Conservation (phyloP, 2,329 filamentous ascomycete species). For the Ophiostoma sp. region DNA sequence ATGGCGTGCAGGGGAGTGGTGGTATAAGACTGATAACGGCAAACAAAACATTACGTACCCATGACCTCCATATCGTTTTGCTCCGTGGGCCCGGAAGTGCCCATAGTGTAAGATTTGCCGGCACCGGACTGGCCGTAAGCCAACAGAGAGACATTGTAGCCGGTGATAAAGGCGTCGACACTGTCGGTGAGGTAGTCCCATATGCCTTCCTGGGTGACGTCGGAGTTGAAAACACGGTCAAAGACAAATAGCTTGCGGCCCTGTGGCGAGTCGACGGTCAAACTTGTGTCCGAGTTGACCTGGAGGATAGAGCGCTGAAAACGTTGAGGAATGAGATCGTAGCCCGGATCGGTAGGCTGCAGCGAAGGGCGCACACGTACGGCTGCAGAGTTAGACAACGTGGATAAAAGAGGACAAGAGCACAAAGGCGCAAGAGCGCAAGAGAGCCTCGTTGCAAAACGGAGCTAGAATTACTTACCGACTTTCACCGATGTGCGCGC, state of each 20-base stretch:
- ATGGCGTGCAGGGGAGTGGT: not conserved
- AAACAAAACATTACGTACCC: constrained; percentile 53
- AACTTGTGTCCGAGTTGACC: constrained; percentile 74
- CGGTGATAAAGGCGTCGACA: constrained; percentile 82
- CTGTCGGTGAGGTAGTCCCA: constrained; percentile 94
- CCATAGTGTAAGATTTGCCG: constrained; percentile 98
- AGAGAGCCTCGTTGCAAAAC: not conserved
- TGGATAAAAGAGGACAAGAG: too few relatives aligned
- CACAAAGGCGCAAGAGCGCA: not conserved
- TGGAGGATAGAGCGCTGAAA: constrained; percentile 93
- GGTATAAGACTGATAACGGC: not conserved
- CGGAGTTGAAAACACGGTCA: constrained; percentile 84
- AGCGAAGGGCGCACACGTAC: constrained; percentile 89
- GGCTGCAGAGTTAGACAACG: constrained; percentile 47
- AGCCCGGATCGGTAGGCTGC: constrained; percentile 78
- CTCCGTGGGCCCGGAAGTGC: constrained; percentile 79
- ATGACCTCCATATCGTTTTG: constrained; percentile 65
- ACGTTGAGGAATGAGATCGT: constrained; percentile 88
- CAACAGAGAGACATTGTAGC: constrained; percentile 96
- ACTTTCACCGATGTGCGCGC: constrained; percentile 90
- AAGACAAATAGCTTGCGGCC: constrained; percentile 95
- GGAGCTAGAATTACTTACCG: constrained; percentile 56
- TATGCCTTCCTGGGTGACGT: constrained; percentile 78
- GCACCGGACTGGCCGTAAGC: constrained; percentile 97
- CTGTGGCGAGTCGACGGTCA: constrained; percentile 85